phyloP scores from a whole-genome alignment of 2,329 filamentous ascomycete species.

The Falciphora oryzae region DNA sequence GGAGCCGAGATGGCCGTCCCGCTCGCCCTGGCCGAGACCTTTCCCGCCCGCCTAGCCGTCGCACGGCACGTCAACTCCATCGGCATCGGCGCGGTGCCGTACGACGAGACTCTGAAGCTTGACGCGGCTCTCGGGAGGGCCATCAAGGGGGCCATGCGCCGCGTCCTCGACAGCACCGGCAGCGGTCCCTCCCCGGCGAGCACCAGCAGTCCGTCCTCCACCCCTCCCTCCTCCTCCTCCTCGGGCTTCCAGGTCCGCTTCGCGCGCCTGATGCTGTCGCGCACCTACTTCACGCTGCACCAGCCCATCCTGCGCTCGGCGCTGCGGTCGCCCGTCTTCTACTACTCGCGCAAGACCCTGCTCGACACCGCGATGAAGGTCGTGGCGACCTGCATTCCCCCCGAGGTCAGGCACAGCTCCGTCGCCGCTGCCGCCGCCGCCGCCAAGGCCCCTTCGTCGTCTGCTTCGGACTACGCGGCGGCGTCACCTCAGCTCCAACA shows the following conservation, averaged over 20 bases:
- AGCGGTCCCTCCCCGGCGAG: too few species aligned
- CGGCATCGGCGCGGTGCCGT: conserved; percentile 30
- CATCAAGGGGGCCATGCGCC: too few species aligned
- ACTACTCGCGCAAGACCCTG: conserved; percentile 47
- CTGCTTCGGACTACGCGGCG: too few species aligned
- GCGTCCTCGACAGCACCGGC: too few species aligned
- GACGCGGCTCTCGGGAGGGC: conserved; percentile 25
- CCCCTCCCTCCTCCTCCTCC: too few species aligned
- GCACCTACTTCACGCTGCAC: conserved; percentile 48
- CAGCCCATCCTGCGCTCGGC: conserved; percentile 14
- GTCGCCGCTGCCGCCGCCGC: too few species aligned
- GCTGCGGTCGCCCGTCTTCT: conserved; percentile 29
- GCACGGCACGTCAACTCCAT: conserved; percentile 42
- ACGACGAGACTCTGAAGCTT: conserved; percentile 41
- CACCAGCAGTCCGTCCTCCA: conserved; percentile 10
- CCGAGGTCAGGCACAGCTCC: too few species aligned
- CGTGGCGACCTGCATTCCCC: not conserved
- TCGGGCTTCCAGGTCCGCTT: conserved; percentile 35
- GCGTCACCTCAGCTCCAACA: too few species aligned
- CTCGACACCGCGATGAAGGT: conserved; percentile 33
- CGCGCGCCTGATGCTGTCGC: conserved; percentile 37
- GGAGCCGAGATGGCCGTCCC: conserved; percentile 44
- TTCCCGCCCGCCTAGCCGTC: conserved; percentile 37
- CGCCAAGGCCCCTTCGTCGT: too few species aligned
- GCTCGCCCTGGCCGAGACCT: conserved; percentile 38